Base-by-base conservation (phyloP, 768 basidiomycete species). In the Suillus lakei region DNA sequence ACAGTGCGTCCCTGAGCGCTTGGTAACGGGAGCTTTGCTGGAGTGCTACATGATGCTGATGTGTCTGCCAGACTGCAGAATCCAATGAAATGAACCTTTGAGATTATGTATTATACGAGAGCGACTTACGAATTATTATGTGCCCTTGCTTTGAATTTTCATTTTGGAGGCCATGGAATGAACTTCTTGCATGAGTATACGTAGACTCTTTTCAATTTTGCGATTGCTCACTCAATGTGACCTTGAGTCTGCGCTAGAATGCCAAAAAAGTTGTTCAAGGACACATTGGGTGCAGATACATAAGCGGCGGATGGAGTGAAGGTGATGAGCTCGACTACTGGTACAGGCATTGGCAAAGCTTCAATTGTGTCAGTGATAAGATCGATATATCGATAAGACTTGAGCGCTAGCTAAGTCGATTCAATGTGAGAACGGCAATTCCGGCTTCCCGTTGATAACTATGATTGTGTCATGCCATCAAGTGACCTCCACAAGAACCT, bases 271-370 rank as follows among this genome's bases (percentile, higher is more conserved):
- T 48, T 4, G 4, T 48, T 8, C 23, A 48, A 48, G 46, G n/a
- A 48, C 46, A 23, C 46, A 12, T 10, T 23, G 23, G 46, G 46
- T 10, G n/a, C n/a, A 48, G 46, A n/a, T 0, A 48, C 46, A 48
- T 48, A 48, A 23, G n/a, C 46, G 10, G 46, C 23, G 10, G 46
- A 48, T 12, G 46, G 46, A 21, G 46, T 48, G 23, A 48, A 23
- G n/a, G 46, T 48, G 46, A 48, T 48, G 46, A 48, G 46, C 46
- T 48, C 46, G n/a, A 48, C 46, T 23, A 48, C 46, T 48, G 46
- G 46, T 9, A 48, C 46, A 48, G 46, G 46, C 46, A 48, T 48
- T 23, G n/a, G 8, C 10, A n/a, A n/a, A n/a, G n/a, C n/a, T n/a
- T n/a, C n/a, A n/a, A n/a, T n/a, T n/a, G n/a, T n/a, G n/a, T n/a